Conservation (phyloP, 1,284 basidiomycete species). For the Microbotryomycetes sp. region DNA sequence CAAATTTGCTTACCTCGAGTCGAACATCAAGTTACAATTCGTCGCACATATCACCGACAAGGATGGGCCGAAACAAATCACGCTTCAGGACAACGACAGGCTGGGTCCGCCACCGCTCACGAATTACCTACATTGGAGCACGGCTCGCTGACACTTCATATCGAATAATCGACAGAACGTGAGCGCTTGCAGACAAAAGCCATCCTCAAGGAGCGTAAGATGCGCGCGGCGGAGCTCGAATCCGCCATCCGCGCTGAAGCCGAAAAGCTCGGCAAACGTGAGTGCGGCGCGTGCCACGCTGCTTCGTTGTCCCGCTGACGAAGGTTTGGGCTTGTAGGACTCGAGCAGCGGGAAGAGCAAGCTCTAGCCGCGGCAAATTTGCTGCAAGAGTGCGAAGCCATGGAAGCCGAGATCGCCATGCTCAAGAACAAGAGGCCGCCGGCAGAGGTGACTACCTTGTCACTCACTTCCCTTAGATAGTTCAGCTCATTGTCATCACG, state of each 20-base stretch:
- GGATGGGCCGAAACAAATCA: slow-evolving; percentile 3
- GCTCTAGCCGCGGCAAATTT: slow-evolving; percentile 12
- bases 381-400: slow-evolving; percentile 23
- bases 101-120: slow-evolving; percentile 2
- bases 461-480: no score
- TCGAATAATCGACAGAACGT: slow-evolving; percentile 2
- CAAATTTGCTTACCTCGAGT: slow-evolving; percentile 31
- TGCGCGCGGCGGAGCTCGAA: slow-evolving; percentile 17
- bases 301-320: background rate
- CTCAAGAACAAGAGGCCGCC: slow-evolving; percentile 30
- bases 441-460: slow-evolving; percentile 7
- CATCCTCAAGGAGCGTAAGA: slow-evolving; percentile 13
- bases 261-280: slow-evolving; percentile 14
- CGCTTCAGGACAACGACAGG: slow-evolving; percentile 14
- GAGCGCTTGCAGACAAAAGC: slow-evolving; percentile 4
- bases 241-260: slow-evolving; percentile 18
- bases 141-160: no score
- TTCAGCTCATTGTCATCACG: background rate
- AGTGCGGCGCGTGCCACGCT: background rate
- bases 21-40: slow-evolving; percentile 25
- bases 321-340: background rate
- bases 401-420: slow-evolving; percentile 31
- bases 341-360: background rate
- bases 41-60: slow-evolving; percentile 16
- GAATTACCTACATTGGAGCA: no score